Conservation (phyloP, 2,329 filamentous ascomycete species). For the Sporothrix protearum region DNA sequence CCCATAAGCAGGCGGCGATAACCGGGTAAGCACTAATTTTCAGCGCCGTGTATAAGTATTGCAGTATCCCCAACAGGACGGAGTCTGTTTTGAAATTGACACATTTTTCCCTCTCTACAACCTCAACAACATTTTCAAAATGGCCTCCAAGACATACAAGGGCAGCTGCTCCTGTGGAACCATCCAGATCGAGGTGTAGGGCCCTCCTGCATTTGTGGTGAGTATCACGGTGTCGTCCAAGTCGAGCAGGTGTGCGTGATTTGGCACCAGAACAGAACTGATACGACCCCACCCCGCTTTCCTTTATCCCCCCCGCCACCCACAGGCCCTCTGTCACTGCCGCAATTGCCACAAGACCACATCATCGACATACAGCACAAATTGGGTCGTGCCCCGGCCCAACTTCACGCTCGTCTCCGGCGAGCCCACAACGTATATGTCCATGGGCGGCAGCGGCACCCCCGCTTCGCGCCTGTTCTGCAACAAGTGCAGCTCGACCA, state of each 20-base stretch:
- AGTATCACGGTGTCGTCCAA: background rate
- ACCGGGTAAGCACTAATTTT: background rate
- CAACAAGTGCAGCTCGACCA: constrained; percentile 4
- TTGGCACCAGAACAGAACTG: no score
- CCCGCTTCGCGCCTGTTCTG: background rate
- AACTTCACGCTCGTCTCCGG: background rate
- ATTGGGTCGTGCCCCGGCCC: constrained; percentile 7
- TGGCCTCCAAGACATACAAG: background rate
- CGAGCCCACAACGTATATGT: background rate
- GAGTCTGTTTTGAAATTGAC: background rate
- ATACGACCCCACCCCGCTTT: background rate
- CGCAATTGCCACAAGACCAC: constrained; percentile 14
- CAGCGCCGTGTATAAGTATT: background rate
- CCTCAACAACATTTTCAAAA: background rate
- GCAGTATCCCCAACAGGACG: background rate
- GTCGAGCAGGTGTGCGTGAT: no score
- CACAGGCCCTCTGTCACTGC: constrained; percentile 10
- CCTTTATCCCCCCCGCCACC: no score
- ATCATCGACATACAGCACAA: constrained; percentile 7
- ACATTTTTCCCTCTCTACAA: no score
- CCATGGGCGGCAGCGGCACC: constrained; percentile 3
- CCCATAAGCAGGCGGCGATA: constrained; percentile 1
- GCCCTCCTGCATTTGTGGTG: background rate
- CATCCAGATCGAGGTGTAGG: background rate
- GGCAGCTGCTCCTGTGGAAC: constrained; percentile 14